Base-by-base conservation (phyloP, 1,284 basidiomycete genomes). In the Pascua sp. region DNA sequence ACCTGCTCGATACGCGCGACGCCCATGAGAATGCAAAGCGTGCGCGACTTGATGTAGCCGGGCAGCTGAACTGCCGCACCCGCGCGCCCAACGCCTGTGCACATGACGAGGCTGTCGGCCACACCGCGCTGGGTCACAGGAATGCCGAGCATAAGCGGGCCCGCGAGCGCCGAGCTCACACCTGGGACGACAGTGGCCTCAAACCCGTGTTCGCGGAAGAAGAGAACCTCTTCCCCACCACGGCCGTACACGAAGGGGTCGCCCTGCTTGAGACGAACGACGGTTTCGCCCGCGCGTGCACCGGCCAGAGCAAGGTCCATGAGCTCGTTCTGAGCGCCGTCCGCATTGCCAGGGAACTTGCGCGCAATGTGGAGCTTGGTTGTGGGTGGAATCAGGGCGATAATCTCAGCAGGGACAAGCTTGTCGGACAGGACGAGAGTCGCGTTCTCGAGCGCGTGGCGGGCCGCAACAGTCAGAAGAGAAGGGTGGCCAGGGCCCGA, bases 261-360 rank as follows among this genome's bases (percentile, higher is more conserved):
- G 36, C 95, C 95, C 81, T 98, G 95, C 78, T 98, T 98, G 13
- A 98, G 82, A 84, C 95, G 81, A 18, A 98, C 89, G 38, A 98
- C 93, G 3, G 85, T 88, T 67, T 92, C 80, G 0, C 95, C 95
- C 11, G 82, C 81, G 38, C 78, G 80, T 0, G 90, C 91, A 11
- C 86, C 92, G 51, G 88, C 86, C 2, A 96, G 79, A 0, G 92
- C 95, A 10, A 88, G 85, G 61, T 89, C 84, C 89, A 97, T 95
- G 80, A 98, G 85, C 78, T 98, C 95, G 48, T 83, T 84, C 74
- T 98, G 95, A 1, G 93, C 92, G 17, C 89, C 87, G 54, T 98
- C 95, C 1, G 93, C 91, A 70, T 98, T 98, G 0, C 95, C 95
- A 0, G 95, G 95, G 79, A 96, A 98, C 74, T 98, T 98, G 65